Evolutionary conservation across 164 flowering plant genomes (phyloP), one percentile per base, ranked within the genome.

Genomic region (Akebia trifoliata): DNA sequence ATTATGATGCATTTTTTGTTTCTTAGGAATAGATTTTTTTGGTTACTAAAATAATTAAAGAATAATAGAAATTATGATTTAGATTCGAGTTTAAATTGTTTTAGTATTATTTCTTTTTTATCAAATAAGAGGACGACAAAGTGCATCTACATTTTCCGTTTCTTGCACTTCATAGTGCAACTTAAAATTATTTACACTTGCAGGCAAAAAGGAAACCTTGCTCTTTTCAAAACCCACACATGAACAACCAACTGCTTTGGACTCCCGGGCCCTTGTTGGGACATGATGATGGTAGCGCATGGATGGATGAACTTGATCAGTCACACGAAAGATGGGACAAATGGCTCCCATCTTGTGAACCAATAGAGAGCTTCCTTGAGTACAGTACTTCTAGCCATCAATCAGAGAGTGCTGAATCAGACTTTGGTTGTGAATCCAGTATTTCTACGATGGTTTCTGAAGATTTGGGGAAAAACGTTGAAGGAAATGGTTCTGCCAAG

Each of bases 141-240:
- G 14, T 47, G 15, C 31, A 24, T 47, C 34, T 36, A 17, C 15
- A 54, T 54, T 54, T 8, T 26, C 21, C 5, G 10, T n/a, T n/a
- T 8, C 28, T 24, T 39, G 34, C 22, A 14, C 8, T 21, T 2
- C 8, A 21, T 28, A 21, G 21, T 49, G 5, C 17, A 6, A 54
- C 22, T 26, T 31, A n/a, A 24, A n/a, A 4, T 18, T 56, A 11
- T 37, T 67, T 54, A 4, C n/a, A n/a, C 47, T 26, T 31, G 40
- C 78, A 93, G 98, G 98, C 98, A 18, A 87, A 85, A 66, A 77
- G 94, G 66, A 80, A 69, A 56, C 87, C 91, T 60, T 69, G 51
- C 36, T 69, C 72, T 10, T 93, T 93, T 58, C 67, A 50, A 29
- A 62, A 66, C 28, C 70, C 78, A 46, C 61, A 35, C 22, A 66